A percentile compares a stretch with the other conserved stretches of the same genome.
phyloP scores from a whole-genome alignment of 2,329 filamentous ascomycete genomes.

The Alternaria postmessia region DNA sequence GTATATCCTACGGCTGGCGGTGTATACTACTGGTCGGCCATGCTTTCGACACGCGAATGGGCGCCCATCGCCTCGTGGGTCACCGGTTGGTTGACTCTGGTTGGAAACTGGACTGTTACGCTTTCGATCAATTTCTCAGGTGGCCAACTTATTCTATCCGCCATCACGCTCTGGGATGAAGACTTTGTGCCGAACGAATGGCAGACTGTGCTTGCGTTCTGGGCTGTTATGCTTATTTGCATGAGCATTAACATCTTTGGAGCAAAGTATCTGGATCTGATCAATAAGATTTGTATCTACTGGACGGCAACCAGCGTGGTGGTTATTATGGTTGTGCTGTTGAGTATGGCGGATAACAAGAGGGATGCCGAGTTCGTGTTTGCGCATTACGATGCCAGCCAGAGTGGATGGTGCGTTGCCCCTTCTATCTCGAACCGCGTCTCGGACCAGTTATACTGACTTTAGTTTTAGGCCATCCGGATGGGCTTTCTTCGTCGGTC shows the following conservation, averaged over 20 bases:
- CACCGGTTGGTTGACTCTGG: conserved; percentile 74
- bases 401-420: conserved; percentile 66
- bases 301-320: conserved; percentile 73
- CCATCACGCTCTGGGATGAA: conserved; percentile 74
- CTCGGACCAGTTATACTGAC: neutral
- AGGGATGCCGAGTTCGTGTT: conserved; percentile 72
- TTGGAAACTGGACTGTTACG: conserved; percentile 76
- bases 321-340: conserved; percentile 72
- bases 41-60: conserved; percentile 71
- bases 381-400: conserved; percentile 70
- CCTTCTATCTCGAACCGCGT: neutral
- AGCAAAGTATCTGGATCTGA: conserved; percentile 68
- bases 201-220: conserved; percentile 76
- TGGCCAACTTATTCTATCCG: conserved; percentile 67
- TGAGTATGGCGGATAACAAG: conserved; percentile 66
- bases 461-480: conserved; percentile 61
- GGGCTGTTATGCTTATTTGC: conserved; percentile 73
- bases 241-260: conserved; percentile 71
- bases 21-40: conserved; percentile 75
- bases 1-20: conserved; percentile 79
- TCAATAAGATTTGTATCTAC: conserved; percentile 77
- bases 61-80: conserved; percentile 74
- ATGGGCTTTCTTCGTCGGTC: conserved; percentile 76
- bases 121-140: conserved; percentile 74
- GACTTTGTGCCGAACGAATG: conserved; percentile 71